Evolutionary conservation across 2,329 filamentous ascomycete species (phyloP).

Genomic region (Fusarium euwallaceae): DNA sequence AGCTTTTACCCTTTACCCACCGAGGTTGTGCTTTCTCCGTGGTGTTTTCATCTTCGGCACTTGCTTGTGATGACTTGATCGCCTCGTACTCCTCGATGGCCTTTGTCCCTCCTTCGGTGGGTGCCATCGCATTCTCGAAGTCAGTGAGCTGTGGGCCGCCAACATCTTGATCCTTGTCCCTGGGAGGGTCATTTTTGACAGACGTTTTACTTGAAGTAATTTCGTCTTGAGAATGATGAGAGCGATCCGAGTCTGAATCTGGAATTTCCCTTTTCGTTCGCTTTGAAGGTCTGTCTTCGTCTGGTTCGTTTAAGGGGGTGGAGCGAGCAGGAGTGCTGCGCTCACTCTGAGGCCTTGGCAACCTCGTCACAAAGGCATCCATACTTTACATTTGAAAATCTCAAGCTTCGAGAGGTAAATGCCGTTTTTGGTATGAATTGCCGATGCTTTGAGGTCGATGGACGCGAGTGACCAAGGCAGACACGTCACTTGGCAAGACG

Average conservation of each 20-base stretch:
- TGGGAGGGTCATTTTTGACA: slow-evolving; percentile 32
- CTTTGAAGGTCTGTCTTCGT: slow-evolving; percentile 48
- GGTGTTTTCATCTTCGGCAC: slow-evolving; percentile 53
- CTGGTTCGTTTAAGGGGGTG: slow-evolving; percentile 17
- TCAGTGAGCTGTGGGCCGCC: slow-evolving; percentile 46
- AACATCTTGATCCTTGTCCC: slow-evolving; percentile 33
- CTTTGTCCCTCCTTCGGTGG: slow-evolving; percentile 74
- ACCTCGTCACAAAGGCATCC: slow-evolving; percentile 55
- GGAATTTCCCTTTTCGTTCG: slow-evolving; percentile 47
- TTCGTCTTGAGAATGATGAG: slow-evolving; percentile 35
- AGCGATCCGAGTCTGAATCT: slow-evolving; percentile 41
- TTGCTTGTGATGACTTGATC: slow-evolving; percentile 68
- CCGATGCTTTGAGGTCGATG: slow-evolving; percentile 7
- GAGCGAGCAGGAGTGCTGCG: slow-evolving; percentile 15
- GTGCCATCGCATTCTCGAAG: slow-evolving; percentile 72
- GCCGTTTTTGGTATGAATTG: not conserved
- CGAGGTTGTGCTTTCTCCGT: slow-evolving; percentile 55
- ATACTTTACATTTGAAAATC: slow-evolving; percentile 44
- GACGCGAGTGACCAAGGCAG: slow-evolving; percentile 36
- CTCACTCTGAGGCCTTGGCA: slow-evolving; percentile 39
- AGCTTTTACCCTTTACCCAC: slow-evolving; percentile 84
- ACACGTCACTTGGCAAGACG: slow-evolving; percentile 25
- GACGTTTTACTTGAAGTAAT: not conserved
- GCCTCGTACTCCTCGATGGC: slow-evolving; percentile 86
- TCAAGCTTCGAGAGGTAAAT: slow-evolving; percentile 2